Conservation (phyloP, 1,139 yeast species). For the Yueomyces sp. region DNA sequence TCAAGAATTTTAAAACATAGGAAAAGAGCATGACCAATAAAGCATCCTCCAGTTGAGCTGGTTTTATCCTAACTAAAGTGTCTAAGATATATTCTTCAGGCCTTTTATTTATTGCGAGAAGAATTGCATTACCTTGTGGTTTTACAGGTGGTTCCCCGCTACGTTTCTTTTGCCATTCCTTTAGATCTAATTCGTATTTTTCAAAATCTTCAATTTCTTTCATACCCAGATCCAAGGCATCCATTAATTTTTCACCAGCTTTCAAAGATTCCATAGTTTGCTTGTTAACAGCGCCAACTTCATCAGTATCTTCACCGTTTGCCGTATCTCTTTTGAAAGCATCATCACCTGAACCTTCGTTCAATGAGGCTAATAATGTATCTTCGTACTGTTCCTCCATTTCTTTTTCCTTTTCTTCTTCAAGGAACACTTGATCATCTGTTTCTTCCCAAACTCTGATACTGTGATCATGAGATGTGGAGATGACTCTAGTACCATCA, state of each 20-base stretch:
- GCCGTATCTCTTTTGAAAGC: slow-evolving; percentile 10
- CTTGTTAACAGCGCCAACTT: slow-evolving; percentile 55
- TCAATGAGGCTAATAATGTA: slow-evolving; percentile 58
- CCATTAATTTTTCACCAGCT: slow-evolving; percentile 89
- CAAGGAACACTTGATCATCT: slow-evolving; percentile 85
- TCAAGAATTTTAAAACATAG: slow-evolving; percentile 56
- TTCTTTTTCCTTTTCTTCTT: slow-evolving; percentile 93
- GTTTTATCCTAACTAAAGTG: slow-evolving; percentile 52
- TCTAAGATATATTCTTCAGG: slow-evolving; percentile 76
- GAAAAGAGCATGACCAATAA: slow-evolving; percentile 83
- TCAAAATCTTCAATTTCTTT: slow-evolving; percentile 54
- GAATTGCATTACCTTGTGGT: slow-evolving; percentile 58
- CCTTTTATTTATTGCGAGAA: slow-evolving; percentile 53
- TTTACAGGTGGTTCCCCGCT: slow-evolving; percentile 35
- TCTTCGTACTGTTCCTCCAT: slow-evolving; percentile 83
- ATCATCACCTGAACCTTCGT: slow-evolving; percentile 40
- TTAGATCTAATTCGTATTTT: slow-evolving; percentile 31
- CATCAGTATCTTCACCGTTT: slow-evolving; percentile 29
- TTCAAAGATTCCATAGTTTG: slow-evolving; percentile 87
- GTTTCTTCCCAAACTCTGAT: slow-evolving; percentile 86
- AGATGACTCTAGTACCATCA: slow-evolving; percentile 60
- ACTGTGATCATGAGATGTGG: slow-evolving; percentile 92
- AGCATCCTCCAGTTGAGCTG: slow-evolving; percentile 88
- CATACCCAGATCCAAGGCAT: slow-evolving; percentile 76
- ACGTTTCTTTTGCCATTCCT: slow-evolving; percentile 28